These are phyloP conservation scores for Cutaneotrichosporon dermatis DNA, from an alignment of 1,284 basidiomycete genomes.

Conservation along the genomic window DNA sequence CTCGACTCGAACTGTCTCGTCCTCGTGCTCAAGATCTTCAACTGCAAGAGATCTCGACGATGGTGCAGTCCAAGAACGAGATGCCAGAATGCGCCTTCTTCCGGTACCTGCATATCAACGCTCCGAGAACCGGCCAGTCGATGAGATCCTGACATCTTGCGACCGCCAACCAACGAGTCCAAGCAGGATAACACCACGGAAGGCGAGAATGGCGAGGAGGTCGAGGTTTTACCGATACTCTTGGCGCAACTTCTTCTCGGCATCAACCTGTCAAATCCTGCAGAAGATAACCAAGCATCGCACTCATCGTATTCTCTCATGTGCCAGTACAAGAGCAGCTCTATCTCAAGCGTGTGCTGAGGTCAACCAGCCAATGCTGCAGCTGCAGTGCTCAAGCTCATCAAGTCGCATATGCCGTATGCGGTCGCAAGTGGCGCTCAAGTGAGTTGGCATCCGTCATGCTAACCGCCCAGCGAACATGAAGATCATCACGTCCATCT, in stretches of 20 bases:
- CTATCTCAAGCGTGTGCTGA: conserved; percentile 91
- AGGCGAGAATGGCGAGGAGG: conserved; percentile 59
- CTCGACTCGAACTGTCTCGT: conserved; percentile 94
- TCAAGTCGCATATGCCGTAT: conserved; percentile 99
- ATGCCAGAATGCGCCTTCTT: conserved; percentile 67
- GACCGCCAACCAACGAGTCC: background rate
- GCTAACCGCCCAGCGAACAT: conserved; percentile 70
- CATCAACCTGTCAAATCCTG: conserved; percentile 98
- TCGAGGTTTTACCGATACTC: conserved; percentile 89
- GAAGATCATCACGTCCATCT: conserved; percentile 99
- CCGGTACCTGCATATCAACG: conserved; percentile 65
- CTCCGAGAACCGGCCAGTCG: conserved; percentile 47
- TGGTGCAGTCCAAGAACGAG: conserved; percentile 83
- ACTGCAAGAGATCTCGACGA: conserved; percentile 82
- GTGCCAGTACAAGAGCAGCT: conserved; percentile 97
- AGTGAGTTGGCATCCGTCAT: conserved; percentile 54
- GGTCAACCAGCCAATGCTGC: conserved; percentile 91
- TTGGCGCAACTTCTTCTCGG: conserved; percentile 96
- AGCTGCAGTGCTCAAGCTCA: conserved; percentile 95
- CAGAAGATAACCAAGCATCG: conserved; percentile 95
- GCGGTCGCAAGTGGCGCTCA: conserved; percentile 96
- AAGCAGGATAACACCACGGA: conserved; percentile 13
- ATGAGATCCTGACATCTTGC: background rate
- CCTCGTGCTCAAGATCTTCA: conserved; percentile 96
- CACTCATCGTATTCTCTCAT: conserved; percentile 92